Conservation (phyloP, 768 basidiomycete genomes). For the Mycena venus region DNA sequence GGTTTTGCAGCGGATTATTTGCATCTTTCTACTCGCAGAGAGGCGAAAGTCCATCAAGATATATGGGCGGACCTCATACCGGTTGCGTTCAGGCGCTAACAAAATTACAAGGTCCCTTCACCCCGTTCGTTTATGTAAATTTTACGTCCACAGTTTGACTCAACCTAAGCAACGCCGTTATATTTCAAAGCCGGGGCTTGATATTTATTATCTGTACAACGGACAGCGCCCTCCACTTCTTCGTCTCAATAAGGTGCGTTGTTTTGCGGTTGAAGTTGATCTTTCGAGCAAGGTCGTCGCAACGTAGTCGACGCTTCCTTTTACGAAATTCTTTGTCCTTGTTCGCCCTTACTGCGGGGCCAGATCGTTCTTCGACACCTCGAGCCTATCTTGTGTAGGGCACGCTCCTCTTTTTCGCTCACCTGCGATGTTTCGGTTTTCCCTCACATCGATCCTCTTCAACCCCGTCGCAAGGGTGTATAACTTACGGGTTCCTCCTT, state of each 20-base stretch:
- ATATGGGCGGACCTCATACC: background rate
- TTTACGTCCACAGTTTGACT: background rate
- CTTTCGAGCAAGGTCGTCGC: background rate
- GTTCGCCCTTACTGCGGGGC: background rate
- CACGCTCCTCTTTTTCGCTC: no score
- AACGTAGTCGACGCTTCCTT: background rate
- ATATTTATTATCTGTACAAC: background rate
- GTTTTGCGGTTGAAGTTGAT: background rate
- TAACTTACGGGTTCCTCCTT: no score
- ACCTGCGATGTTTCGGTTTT: no score
- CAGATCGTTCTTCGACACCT: background rate
- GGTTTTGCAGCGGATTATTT: no score
- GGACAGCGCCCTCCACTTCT: background rate
- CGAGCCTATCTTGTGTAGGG: background rate
- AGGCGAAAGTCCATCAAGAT: background rate
- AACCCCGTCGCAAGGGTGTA: no score
- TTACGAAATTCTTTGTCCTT: background rate
- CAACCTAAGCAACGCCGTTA: background rate
- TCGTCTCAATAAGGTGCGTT: background rate
- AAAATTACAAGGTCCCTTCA: background rate
- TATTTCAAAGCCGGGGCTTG: background rate
- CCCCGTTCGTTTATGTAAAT: background rate
- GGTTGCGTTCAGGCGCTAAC: background rate
- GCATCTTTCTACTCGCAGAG: background rate
- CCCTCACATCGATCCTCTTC: no score